These are phyloP conservation scores for Pseudohalonectria lignicola DNA, from an alignment of 2,329 filamentous ascomycete species.

Conservation along the genomic window DNA sequence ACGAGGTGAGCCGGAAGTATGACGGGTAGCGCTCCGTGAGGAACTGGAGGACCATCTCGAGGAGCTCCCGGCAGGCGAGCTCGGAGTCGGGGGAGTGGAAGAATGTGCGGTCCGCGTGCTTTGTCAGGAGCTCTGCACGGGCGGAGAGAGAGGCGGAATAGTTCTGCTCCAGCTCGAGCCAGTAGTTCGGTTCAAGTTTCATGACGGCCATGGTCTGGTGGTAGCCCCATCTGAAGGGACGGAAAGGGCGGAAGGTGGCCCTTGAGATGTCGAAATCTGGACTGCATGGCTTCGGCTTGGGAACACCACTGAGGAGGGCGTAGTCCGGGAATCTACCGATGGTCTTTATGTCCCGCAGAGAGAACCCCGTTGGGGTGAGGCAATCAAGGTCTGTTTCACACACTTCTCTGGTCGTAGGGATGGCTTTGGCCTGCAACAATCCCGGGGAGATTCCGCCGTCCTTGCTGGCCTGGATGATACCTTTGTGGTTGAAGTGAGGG, in stretches of 20 bases:
- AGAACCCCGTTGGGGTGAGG: slow-evolving; percentile 48
- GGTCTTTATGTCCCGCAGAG: slow-evolving; percentile 54
- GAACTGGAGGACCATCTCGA: slow-evolving; percentile 79
- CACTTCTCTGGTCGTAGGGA: slow-evolving; percentile 9
- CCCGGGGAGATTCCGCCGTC: too few relatives aligned
- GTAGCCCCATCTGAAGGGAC: slow-evolving; percentile 75
- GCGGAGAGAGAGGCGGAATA: slow-evolving; percentile 59
- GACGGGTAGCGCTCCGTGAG: slow-evolving; percentile 67
- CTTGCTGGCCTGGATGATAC: too few relatives aligned
- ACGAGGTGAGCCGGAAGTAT: slow-evolving; percentile 42
- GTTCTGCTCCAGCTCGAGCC: slow-evolving; percentile 74
- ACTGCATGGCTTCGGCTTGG: slow-evolving; percentile 50
- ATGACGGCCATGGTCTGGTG: slow-evolving; percentile 83
- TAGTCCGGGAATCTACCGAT: slow-evolving; percentile 76
- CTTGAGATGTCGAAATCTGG: slow-evolving; percentile 55
- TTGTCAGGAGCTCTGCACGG: slow-evolving; percentile 51
- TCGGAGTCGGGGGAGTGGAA: slow-evolving; percentile 63
- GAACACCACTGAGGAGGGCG: slow-evolving; percentile 61
- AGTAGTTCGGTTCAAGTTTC: slow-evolving; percentile 74
- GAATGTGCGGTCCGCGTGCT: slow-evolving; percentile 54
- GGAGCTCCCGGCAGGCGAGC: slow-evolving; percentile 71
- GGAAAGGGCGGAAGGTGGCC: slow-evolving; percentile 63
- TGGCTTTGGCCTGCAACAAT: slow-evolving; percentile 12
- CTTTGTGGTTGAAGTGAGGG: too few relatives aligned
- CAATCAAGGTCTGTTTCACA: slow-evolving; percentile 3